phyloP scores from a whole-genome alignment of 2,329 filamentous ascomycete species.

The Monilinia polystroma region DNA sequence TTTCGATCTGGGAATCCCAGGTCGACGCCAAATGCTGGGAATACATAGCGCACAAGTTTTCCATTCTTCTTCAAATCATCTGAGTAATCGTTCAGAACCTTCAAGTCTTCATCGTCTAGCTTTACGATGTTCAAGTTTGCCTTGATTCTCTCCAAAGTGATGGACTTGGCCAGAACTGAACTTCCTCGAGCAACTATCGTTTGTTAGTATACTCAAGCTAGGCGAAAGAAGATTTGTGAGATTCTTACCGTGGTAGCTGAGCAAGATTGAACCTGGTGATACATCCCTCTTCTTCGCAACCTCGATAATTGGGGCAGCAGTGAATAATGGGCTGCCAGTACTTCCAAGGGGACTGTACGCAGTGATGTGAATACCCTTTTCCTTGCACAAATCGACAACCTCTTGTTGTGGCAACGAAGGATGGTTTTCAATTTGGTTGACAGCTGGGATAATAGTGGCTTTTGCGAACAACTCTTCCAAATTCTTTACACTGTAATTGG shows the following conservation, averaged over 20 bases:
- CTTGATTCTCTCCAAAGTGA: conserved; percentile 65
- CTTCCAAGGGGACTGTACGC: conserved; percentile 50
- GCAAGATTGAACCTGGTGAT: conserved; percentile 60
- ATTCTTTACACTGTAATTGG: conserved; percentile 42
- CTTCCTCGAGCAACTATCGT: conserved; percentile 62
- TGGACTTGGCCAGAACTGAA: conserved; percentile 73
- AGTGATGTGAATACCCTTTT: conserved; percentile 52
- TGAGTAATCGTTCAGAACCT: conserved; percentile 56
- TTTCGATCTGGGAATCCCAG: conserved; percentile 66
- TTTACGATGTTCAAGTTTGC: conserved; percentile 67
- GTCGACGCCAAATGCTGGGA: conserved; percentile 65
- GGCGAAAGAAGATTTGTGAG: conserved; percentile 13
- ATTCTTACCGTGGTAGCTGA: conserved; percentile 69
- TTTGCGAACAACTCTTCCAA: conserved; percentile 43
- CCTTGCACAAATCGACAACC: conserved; percentile 51
- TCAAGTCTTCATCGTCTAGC: conserved; percentile 62
- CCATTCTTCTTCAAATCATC: conserved; percentile 48
- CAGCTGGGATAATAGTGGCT: conserved; percentile 50
- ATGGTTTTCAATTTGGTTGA: conserved; percentile 62
- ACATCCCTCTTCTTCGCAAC: conserved; percentile 63
- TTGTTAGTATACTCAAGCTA: neutral
- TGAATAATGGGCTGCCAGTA: conserved; percentile 48
- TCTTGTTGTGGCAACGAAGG: conserved; percentile 56
- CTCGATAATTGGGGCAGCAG: conserved; percentile 59
- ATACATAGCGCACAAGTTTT: conserved; percentile 62